Conservation (phyloP, 176 grass and related monocot species). For the Miscanthus lutarioriparius region DNA sequence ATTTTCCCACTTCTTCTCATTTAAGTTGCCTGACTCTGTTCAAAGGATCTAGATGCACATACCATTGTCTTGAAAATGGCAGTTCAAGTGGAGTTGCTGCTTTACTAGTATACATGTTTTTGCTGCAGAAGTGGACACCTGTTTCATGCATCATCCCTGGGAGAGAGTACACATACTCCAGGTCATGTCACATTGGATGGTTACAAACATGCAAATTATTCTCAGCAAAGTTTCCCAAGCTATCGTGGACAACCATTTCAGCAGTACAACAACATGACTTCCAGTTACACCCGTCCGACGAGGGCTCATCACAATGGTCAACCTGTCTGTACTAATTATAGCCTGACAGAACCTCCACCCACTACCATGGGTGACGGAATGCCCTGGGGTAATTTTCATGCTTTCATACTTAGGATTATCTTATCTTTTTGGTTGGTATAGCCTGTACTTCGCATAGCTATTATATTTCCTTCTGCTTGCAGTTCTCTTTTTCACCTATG, state of each 20-base stretch:
- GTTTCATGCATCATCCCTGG: conserved; percentile 46
- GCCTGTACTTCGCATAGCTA: background rate
- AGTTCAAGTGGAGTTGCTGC: conserved; percentile 6
- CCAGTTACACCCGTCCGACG: conserved; percentile 47
- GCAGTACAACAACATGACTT: conserved; percentile 51
- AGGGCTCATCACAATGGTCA: conserved; percentile 54
- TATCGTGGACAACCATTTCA: conserved; percentile 64
- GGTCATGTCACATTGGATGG: conserved; percentile 28
- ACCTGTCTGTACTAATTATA: conserved; percentile 56
- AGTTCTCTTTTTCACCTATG: background rate
- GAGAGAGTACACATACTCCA: conserved; percentile 50
- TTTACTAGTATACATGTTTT: conserved; percentile 35
- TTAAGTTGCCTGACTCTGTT: background rate
- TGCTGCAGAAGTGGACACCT: conserved; percentile 40
- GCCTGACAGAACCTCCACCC: conserved; percentile 56
- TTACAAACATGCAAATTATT: conserved; percentile 49
- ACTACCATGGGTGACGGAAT: conserved; percentile 52
- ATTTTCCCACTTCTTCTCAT: background rate
- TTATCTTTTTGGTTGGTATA: conserved; percentile 8
- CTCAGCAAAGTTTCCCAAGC: conserved; percentile 47
- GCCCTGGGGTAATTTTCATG: conserved; percentile 69
- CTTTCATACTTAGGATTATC: conserved; percentile 21
- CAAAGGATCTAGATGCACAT: conserved; percentile 2
- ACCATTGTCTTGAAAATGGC: background rate
- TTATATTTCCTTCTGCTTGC: conserved; percentile 17